These are phyloP conservation scores for Lentinula guzmanii DNA, from an alignment of 768 basidiomycete species.

Conservation along the genomic window DNA sequence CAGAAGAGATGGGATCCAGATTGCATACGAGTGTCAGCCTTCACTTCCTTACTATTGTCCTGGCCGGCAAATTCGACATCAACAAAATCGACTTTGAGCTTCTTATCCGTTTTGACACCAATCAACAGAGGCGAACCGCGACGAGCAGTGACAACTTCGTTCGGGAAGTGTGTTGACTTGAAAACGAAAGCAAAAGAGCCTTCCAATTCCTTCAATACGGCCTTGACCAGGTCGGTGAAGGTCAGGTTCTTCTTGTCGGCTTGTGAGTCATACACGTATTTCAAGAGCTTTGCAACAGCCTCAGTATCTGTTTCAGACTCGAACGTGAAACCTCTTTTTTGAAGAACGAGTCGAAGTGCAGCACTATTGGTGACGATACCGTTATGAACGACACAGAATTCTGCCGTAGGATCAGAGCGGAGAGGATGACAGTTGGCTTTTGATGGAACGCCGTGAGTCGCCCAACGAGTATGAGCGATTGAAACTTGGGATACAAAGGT, in stretches of 20 bases:
- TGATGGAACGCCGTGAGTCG: conserved; percentile 91
- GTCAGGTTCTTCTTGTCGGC: conserved; percentile 76
- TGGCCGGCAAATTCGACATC: conserved; percentile 92
- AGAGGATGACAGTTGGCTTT: conserved; percentile 93
- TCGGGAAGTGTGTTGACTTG: conserved; percentile 94
- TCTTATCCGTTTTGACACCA: conserved; percentile 99
- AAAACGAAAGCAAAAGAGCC: conserved; percentile 99
- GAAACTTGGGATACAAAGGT: conserved; percentile 82
- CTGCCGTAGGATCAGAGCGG: conserved; percentile 69
- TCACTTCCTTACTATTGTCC: conserved; percentile 45
- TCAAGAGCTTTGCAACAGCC: conserved; percentile 90
- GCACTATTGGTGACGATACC: conserved; percentile 95
- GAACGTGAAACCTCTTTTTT: conserved; percentile 93
- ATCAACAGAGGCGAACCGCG: conserved; percentile 95
- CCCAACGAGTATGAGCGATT: conserved; percentile 99
- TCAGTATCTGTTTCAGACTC: conserved; percentile 97
- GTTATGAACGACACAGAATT: conserved; percentile 96
- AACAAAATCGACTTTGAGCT: conserved; percentile 99
- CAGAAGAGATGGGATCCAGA: neutral
- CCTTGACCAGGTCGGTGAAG: conserved; percentile 91
- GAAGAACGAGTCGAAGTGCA: conserved; percentile 86
- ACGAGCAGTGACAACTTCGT: conserved; percentile 92
- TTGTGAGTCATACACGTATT: conserved; percentile 95
- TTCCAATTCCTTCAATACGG: conserved; percentile 94
- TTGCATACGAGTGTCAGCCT: conserved; percentile 35